Evolutionary conservation across 495 filamentous ascomycete genomes (phyloP).

Genomic region (Aspergillus heteromorphus): DNA sequence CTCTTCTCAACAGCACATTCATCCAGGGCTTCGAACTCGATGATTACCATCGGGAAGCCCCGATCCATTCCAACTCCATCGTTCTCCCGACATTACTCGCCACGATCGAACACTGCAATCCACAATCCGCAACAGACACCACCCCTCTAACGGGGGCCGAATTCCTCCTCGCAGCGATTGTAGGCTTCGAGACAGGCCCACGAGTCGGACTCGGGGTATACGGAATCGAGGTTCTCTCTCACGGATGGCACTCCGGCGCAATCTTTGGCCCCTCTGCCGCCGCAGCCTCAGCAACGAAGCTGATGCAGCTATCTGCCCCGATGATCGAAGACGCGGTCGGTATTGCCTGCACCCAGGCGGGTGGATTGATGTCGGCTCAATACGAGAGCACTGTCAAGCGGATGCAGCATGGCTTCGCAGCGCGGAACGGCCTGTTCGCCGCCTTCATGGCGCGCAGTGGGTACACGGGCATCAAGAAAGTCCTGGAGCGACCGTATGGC

Average conservation of each 20-base stretch:
- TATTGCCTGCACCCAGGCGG: constrained; percentile 38
- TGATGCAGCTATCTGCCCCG: constrained; percentile 23
- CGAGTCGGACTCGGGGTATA: constrained; percentile 36
- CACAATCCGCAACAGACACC: neutral
- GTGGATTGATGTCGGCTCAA: constrained; percentile 41
- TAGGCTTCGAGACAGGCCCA: constrained; percentile 36
- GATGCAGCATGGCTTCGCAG: constrained; percentile 43
- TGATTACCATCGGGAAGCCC: constrained; percentile 37
- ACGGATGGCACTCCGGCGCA: constrained; percentile 42
- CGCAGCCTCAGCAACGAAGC: constrained; percentile 35
- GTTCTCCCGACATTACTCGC: constrained; percentile 39
- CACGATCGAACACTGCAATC: too few species aligned
- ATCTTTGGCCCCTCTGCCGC: constrained; percentile 39
- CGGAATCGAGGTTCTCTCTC: constrained; percentile 31
- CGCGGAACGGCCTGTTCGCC: constrained; percentile 36
- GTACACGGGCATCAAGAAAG: constrained; percentile 41
- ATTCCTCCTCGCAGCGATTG: constrained; percentile 33
- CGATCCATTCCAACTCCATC: constrained; percentile 28
- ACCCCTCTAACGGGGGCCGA: constrained; percentile 5
- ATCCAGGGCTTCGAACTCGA: constrained; percentile 42
- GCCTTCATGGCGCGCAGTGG: constrained; percentile 30
- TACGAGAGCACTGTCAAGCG: constrained; percentile 39
- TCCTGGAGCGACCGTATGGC: constrained; percentile 38
- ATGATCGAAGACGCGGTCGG: constrained; percentile 34
- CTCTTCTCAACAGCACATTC: constrained; percentile 37